Percentiles rank a stretch among this genome's conserved stretches.
Conservation (phyloP, 108 stramenopile genomes). For the Schizochytrium sp. region DNA sequence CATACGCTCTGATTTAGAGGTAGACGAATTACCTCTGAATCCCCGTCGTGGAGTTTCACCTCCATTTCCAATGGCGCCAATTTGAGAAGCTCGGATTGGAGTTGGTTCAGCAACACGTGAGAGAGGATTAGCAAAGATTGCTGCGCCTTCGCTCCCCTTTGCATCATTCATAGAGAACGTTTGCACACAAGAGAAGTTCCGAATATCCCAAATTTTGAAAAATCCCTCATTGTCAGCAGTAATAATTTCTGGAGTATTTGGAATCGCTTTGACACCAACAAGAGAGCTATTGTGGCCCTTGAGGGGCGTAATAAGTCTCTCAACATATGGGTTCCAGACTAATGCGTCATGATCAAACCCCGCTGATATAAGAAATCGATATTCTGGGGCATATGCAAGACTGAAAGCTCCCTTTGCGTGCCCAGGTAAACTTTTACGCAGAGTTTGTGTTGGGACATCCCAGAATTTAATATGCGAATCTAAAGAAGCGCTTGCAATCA, state of each 20-base stretch:
- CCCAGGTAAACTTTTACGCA: slow-evolving; percentile 70
- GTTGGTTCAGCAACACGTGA: background rate
- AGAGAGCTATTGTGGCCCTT: slow-evolving; percentile 74
- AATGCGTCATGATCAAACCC: slow-evolving; percentile 78
- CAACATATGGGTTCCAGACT: slow-evolving; percentile 77
- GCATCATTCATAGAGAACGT: slow-evolving; percentile 66
- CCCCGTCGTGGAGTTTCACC: background rate
- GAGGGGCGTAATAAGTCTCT: slow-evolving; percentile 68
- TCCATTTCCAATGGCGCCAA: slow-evolving; percentile 50
- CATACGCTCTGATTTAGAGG: background rate
- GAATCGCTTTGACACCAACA: slow-evolving; percentile 74
- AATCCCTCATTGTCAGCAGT: slow-evolving; percentile 73
- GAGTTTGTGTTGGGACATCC: slow-evolving; percentile 75
- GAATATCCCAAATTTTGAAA: slow-evolving; percentile 76
- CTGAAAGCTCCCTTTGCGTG: slow-evolving; percentile 76
- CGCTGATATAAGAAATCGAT: slow-evolving; percentile 74
- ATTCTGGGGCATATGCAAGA: slow-evolving; percentile 71
- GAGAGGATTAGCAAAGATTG: slow-evolving; percentile 68
- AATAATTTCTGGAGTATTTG: slow-evolving; percentile 74
- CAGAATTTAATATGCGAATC: slow-evolving; percentile 76
- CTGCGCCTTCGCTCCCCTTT: slow-evolving; percentile 63
- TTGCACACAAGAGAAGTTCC: slow-evolving; percentile 76
- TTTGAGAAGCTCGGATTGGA: slow-evolving; percentile 62
- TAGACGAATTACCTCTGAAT: background rate
- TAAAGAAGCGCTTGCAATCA: slow-evolving; percentile 73